Evolutionary conservation across 2,329 filamentous ascomycete species (phyloP).

Genomic region (Mycosphaerella sp.): DNA sequence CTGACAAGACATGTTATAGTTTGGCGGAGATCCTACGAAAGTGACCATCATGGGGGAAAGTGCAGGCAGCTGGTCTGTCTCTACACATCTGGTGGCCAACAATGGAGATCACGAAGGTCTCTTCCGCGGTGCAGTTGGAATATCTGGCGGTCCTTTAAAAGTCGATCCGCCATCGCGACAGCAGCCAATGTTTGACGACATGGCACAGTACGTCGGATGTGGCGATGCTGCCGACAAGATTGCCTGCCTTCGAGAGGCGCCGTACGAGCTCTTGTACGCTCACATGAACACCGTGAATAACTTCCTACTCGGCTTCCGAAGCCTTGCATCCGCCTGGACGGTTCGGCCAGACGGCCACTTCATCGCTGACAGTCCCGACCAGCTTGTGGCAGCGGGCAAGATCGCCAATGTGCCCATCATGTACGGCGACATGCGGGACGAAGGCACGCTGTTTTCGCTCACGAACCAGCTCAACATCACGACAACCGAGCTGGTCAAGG

Average conservation of each 20-base stretch:
- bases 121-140: constrained; percentile 42
- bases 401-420: constrained; percentile 42
- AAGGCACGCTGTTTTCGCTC: constrained; percentile 34
- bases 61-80: constrained; percentile 40
- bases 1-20: constrained; percentile 23
- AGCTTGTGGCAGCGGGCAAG: constrained; percentile 12
- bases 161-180: constrained; percentile 11
- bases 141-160: constrained; percentile 42
- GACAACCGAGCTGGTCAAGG: constrained; percentile 13
- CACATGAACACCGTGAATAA: constrained; percentile 13
- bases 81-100: constrained; percentile 41
- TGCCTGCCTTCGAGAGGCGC: constrained; percentile 53
- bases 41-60: constrained; percentile 24
- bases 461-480: constrained; percentile 15
- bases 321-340: constrained; percentile 14
- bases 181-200: constrained; percentile 47
- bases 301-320: constrained; percentile 14
- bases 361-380: constrained; percentile 12
- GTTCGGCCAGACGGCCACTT: constrained; percentile 16
- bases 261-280: constrained; percentile 11
- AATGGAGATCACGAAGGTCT: constrained; percentile 28
- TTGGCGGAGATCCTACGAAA: constrained; percentile 23
- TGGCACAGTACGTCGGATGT: constrained; percentile 40
- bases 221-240: constrained; percentile 47
- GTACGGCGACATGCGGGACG: constrained; percentile 47